A percentile compares a stretch with the other conserved stretches of the same genome.
These are phyloP conservation scores for Fomitopsis schrenkii DNA, from an alignment of 1,284 basidiomycete species.

Conservation along the genomic window DNA sequence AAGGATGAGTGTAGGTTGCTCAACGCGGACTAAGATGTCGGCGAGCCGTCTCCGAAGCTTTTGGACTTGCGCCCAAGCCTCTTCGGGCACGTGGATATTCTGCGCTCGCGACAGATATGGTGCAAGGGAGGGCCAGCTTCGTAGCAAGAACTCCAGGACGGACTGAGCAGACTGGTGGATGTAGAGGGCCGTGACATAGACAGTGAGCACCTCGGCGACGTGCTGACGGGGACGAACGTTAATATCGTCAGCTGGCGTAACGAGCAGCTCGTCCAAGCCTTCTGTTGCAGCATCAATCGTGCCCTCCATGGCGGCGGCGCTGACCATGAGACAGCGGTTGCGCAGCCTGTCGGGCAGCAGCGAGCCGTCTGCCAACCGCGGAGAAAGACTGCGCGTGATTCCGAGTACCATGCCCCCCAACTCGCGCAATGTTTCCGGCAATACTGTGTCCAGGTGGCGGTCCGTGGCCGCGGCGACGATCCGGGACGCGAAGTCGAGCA, in stretches of 20 bases:
- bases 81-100: constrained; percentile 2
- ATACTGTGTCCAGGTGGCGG: background rate
- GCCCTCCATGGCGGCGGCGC: constrained; percentile 18
- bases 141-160: constrained; percentile 41
- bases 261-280: constrained; percentile 13
- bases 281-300: constrained; percentile 17
- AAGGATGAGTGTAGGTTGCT: constrained; percentile 34
- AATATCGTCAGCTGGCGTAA: background rate
- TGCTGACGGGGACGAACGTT: background rate
- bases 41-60: constrained; percentile 15
- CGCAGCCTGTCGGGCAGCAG: constrained; percentile 2
- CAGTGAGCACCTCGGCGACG: constrained; percentile 34
- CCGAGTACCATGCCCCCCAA: constrained; percentile 36
- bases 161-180: constrained; percentile 31
- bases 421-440: constrained; percentile 2
- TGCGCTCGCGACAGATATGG: constrained; percentile 19
- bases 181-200: constrained; percentile 33
- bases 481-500: constrained; percentile 6
- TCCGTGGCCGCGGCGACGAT: background rate
- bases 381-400: constrained; percentile 29
- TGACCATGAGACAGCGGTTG: constrained; percentile 14
- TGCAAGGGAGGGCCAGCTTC: constrained; percentile 38
- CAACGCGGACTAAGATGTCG: constrained; percentile 30
- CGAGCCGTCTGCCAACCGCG: constrained; percentile 13
- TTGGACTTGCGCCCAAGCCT: background rate